A percentile compares a stretch with the other conserved stretches of the same genome.
Conservation (phyloP, 768 basidiomycete species). For the Amyloporia xantha region DNA sequence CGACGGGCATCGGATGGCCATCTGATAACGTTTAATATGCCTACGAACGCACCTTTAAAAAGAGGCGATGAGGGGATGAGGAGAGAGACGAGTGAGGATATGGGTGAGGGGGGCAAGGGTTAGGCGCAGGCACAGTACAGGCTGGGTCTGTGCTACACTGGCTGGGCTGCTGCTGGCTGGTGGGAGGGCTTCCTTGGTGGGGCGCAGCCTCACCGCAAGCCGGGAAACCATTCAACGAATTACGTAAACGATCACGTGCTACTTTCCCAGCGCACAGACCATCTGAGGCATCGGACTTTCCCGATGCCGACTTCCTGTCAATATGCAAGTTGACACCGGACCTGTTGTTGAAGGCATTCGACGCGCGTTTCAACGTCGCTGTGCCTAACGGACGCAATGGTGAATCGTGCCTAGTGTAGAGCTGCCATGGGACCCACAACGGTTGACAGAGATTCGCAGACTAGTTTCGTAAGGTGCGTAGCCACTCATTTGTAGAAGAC, state of each 20-base stretch:
- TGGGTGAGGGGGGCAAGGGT: slow-evolving; percentile 4
- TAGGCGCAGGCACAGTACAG: slow-evolving; percentile 16
- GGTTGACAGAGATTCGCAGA: too few species aligned
- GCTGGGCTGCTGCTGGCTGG: slow-evolving; percentile 15
- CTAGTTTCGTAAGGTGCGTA: too few species aligned
- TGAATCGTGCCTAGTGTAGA: too few species aligned
- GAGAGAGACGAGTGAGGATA: not conserved
- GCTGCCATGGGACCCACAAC: too few species aligned
- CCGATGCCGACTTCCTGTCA: too few species aligned
- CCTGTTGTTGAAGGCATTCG: too few species aligned
- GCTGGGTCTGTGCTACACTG: slow-evolving; percentile 16
- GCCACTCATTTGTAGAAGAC: too few species aligned
- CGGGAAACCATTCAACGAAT: slow-evolving; percentile 13
- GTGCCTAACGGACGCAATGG: too few species aligned
- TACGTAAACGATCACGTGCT: slow-evolving; percentile 17
- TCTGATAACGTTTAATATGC: slow-evolving; percentile 11
- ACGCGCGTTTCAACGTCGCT: too few species aligned
- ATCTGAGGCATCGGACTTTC: too few species aligned
- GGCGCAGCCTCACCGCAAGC: slow-evolving; percentile 15
- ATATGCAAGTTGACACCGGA: too few species aligned
- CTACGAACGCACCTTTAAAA: slow-evolving; percentile 10
- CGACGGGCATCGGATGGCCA: slow-evolving; percentile 12
- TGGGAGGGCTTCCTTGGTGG: slow-evolving; percentile 18
- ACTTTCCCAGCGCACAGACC: slow-evolving; percentile 14
- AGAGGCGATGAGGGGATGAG: slow-evolving; percentile 6